phyloP scores from a whole-genome alignment of 2,329 filamentous ascomycete species.

The Clarireedia sp. region DNA sequence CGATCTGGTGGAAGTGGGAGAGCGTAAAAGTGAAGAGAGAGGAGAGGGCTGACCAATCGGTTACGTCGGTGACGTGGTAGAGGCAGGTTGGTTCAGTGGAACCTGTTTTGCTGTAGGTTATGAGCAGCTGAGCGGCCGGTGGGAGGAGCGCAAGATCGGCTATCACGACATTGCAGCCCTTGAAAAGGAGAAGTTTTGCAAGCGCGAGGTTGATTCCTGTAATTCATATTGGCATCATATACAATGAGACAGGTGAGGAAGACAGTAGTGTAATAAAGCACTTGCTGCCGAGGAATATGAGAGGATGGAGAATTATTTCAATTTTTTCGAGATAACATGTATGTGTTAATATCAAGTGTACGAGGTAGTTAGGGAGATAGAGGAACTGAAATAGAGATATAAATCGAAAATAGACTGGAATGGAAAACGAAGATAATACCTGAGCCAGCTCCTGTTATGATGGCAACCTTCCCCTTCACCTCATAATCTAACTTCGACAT shows the following conservation, averaged over 20 bases:
- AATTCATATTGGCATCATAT: no score
- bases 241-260: no score
- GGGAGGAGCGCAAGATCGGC: constrained; percentile 34
- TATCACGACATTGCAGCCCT: constrained; percentile 37
- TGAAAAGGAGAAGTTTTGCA: constrained; percentile 33
- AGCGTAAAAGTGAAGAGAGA: constrained; percentile 31
- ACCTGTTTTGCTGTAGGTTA: background rate
- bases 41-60: constrained; percentile 33
- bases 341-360: background rate
- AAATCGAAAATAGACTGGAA: background rate
- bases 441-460: constrained; percentile 23
- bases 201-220: constrained; percentile 35
- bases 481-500: background rate
- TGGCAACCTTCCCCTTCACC: constrained; percentile 13
- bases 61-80: constrained; percentile 33
- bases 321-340: no score
- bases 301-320: no score
- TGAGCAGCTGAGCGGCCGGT: constrained; percentile 28
- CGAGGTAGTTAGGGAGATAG: background rate
- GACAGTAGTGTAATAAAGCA: no score
- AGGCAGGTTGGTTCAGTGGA: background rate
- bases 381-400: no score
- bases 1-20: constrained; percentile 28
- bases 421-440: constrained; percentile 26
- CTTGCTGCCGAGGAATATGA: no score